A percentile compares a stretch with the other conserved stretches of the same genome.
phyloP scores from a whole-genome alignment of 2,329 filamentous ascomycete species.

The Acarospora socialis region DNA sequence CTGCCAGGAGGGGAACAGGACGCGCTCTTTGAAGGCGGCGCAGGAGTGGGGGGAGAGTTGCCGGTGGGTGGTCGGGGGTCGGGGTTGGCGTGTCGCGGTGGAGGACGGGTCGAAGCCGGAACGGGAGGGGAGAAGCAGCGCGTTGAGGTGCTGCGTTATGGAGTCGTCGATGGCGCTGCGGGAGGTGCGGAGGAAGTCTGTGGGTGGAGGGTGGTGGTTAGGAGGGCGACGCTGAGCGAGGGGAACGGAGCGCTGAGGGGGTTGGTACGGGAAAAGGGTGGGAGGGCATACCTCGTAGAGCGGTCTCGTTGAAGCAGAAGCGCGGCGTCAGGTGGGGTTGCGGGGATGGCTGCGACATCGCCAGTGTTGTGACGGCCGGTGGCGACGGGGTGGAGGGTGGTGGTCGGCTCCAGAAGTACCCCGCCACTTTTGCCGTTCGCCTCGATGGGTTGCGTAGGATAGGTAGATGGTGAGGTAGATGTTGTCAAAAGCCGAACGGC shows the following conservation, averaged over 20 bases:
- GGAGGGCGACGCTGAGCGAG: constrained; percentile 61
- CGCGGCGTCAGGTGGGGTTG: constrained; percentile 51
- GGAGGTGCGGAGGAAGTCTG: constrained; percentile 84
- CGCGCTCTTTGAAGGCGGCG: constrained; percentile 54
- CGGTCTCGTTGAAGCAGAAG: constrained; percentile 61
- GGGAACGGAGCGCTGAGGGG: constrained; percentile 11
- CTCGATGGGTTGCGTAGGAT: too few species aligned
- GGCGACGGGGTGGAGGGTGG: constrained; percentile 2
- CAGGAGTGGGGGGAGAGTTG: constrained; percentile 52
- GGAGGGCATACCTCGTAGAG: constrained; percentile 46
- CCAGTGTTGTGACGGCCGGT: constrained; percentile 11
- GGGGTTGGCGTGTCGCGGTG: constrained; percentile 48
- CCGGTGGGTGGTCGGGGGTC: constrained; percentile 31
- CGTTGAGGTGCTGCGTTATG: constrained; percentile 86
- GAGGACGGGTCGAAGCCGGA: constrained; percentile 64
- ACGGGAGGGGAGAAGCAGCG: constrained; percentile 60
- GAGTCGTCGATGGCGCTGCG: constrained; percentile 79
- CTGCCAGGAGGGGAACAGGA: constrained; percentile 84
- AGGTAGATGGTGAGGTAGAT: background rate
- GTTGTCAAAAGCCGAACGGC: background rate
- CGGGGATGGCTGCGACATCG: constrained; percentile 27
- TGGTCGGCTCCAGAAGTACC: constrained; percentile 6
- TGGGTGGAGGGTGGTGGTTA: constrained; percentile 13
- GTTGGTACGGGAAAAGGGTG: background rate
- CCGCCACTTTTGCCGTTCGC: constrained; percentile 11